Percentiles rank a stretch among this genome's conserved stretches.
Conservation (phyloP, 2,329 filamentous ascomycete species). For the Exophiala sp. region DNA sequence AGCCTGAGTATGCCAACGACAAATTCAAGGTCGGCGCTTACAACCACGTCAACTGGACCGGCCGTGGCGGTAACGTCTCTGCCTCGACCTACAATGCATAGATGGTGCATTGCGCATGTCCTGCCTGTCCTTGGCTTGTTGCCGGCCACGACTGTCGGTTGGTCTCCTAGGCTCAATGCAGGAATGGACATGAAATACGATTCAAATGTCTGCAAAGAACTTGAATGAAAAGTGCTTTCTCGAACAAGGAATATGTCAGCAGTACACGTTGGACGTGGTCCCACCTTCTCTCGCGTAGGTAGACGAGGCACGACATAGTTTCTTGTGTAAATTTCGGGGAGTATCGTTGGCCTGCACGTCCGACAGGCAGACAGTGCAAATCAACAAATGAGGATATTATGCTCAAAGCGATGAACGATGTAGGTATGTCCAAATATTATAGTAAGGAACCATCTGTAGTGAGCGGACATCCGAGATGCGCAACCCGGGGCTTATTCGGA, state of each 20-base stretch:
- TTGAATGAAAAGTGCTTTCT: neutral
- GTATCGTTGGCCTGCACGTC: slow-evolving; percentile 12
- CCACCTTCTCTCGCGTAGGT: neutral
- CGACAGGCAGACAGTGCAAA: neutral
- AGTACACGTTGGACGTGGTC: neutral
- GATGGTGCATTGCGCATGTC: slow-evolving; percentile 27
- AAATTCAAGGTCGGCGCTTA: slow-evolving; percentile 81
- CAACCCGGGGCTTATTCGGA: neutral
- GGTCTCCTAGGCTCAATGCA: neutral
- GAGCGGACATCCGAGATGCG: too few species aligned
- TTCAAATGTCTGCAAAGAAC: neutral
- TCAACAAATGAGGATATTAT: slow-evolving; percentile 4
- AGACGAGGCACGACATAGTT: slow-evolving; percentile 1
- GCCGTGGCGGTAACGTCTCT: slow-evolving; percentile 92
- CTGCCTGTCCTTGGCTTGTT: neutral
- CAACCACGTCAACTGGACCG: slow-evolving; percentile 99
- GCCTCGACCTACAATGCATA: slow-evolving; percentile 98
- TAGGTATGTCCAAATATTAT: too few species aligned
- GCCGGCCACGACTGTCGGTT: neutral
- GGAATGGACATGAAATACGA: neutral
- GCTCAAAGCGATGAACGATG: too few species aligned
- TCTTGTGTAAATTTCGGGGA: slow-evolving; percentile 5
- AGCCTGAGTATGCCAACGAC: slow-evolving; percentile 68
- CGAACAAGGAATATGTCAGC: neutral
- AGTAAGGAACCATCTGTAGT: too few species aligned